Evolutionary conservation across 495 filamentous ascomycete species (phyloP), one percentile per base, ranked within the genome.

Genomic region (Penicillium atrosanguineum): DNA sequence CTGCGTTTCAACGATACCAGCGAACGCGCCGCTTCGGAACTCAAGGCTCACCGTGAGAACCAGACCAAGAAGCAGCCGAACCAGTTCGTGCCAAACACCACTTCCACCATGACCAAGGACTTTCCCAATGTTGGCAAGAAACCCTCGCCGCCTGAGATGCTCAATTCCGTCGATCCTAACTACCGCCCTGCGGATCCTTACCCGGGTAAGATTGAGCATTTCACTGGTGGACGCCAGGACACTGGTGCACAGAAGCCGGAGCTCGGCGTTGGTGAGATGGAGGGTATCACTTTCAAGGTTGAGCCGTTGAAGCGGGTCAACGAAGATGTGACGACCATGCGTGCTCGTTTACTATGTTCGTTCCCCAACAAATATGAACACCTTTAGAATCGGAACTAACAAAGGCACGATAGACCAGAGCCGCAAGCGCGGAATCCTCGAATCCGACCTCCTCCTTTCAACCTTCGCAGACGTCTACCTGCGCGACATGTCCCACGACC

Each of bases 371-470:
- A 14, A 39, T 34, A 5, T 1, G 15, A 40, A 16, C 19, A 1
- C 16, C 46, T 20, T 29, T 28, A 7, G 7, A 12, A 20, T 3
- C 37, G 1, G n/a, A 40, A 4, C 38, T 40, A 19, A 40, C 16
- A 9, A 20, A n/a, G 38, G 20, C 0, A 11, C n/a, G 19, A 53
- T 60, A 96, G 91, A 98, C 74, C 94, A 98, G 73, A 94, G 89
- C 71, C 88, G 94, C 53, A 98, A 98, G 73, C 86, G 94, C 61
- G 94, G 94, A 46, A 97, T 90, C 50, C 88, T 97, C 55, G 94
- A 98, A 68, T 88, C 88, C 48, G 94, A 98, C 72, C 87, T 98
- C 26, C 83, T 98, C 57, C 87, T 97, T 54, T 96, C 90, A 37
- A 98, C 94, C 56, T 98, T 98, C 68, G 95, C 94, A 38, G 84